Evolutionary conservation across 1,284 basidiomycete genomes (phyloP).

Genomic region (Abortiporus biennis): DNA sequence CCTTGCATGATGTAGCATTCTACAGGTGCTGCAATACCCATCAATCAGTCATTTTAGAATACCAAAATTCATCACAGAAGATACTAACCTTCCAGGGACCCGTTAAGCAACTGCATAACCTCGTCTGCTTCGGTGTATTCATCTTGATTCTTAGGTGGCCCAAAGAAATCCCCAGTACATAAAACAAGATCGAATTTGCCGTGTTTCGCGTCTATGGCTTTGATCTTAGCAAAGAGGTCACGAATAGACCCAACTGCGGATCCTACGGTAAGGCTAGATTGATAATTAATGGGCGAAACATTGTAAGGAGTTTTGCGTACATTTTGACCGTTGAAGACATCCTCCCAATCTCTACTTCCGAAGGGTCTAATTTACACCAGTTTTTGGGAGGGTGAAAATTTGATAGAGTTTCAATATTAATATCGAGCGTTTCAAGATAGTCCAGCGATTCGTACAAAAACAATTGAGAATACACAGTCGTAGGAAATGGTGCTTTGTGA

Average conservation of each 20-base stretch:
- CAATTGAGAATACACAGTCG: no score
- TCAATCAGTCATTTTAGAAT: conserved; percentile 8
- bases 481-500: no score
- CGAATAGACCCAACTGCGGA: conserved; percentile 75
- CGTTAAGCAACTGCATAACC: conserved; percentile 54
- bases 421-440: no score
- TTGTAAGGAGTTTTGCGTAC: no score
- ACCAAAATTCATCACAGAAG: conserved; percentile 4
- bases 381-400: no score
- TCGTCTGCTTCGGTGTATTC: conserved; percentile 41
- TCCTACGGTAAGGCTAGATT: conserved; percentile 85
- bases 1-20: conserved; percentile 94
- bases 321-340: no score
- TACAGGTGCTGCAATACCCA: conserved; percentile 57
- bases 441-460: no score
- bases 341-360: no score
- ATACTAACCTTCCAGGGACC: conserved; percentile 54
- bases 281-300: no score
- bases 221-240: conserved; percentile 77
- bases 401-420: no score
- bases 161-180: conserved; percentile 90
- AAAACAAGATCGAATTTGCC: conserved; percentile 91
- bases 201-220: conserved; percentile 86
- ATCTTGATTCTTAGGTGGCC: conserved; percentile 42
- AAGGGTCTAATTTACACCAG: no score